Evolutionary conservation across 2,329 filamentous ascomycete genomes (phyloP), one percentile per base, ranked within the genome.

Genomic region (Talaromyces amestolkiae): DNA sequence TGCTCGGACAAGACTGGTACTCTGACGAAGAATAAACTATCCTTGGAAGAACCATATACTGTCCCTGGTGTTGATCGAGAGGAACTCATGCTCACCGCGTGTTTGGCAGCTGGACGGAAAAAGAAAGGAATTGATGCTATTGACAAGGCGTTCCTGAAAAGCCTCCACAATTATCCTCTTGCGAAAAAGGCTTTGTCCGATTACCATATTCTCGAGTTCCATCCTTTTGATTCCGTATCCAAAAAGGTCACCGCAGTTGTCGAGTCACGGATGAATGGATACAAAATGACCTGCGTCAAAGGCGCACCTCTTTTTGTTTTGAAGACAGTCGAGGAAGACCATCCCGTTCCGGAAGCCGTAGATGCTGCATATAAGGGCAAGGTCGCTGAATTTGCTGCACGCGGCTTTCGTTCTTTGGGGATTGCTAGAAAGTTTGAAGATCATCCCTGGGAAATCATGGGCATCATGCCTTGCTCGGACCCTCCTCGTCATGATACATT

Each of bases 1-100:
- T 96, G 92, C 85, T 94, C 92, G 62, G 92, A 96, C 86, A 96
- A 96, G 87, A 96, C 92, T 35, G 92, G 92, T 82, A 96, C 92
- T 66, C 82, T 96, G 76, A 96, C 92, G 76, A 95, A 94, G 85
- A 96, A 96, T 86, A 96, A 95, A 84, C 87, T 96, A 24, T 94
- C 92, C 69, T 85, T 96, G 56, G 85, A 91, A 61, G 92, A 96
- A 77, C 92, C 92, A 65, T 96, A 89, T 83, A 91, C 89, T 45
- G 90, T 95, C 68, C 84, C 86, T 68, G 92, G 92, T 74, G 90
- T 96, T 67, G 91, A 93, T 71, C 86, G 90, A 41, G 91, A 95
- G 79, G 92, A 96, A 73, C 89, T 96, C 69, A 96, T 96, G 91
- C 85, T 96, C 70, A 95, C 92, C 82, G 92, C 92, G 74, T 96